phyloP scores from a whole-genome alignment of 306 rosid genomes.

The Luffa aegyptiaca region DNA sequence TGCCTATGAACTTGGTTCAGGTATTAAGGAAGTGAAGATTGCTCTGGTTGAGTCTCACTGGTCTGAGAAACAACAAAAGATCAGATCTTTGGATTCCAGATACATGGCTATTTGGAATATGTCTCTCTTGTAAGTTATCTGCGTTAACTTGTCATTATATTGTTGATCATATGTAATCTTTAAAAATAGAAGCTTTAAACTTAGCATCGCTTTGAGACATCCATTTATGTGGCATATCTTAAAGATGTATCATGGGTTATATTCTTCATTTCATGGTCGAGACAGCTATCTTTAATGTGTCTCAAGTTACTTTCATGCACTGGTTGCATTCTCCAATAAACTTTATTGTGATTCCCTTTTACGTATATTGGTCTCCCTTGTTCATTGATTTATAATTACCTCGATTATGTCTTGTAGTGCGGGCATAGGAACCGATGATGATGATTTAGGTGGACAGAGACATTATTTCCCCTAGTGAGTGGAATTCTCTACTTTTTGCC shows the following conservation, averaged over 20 bases:
- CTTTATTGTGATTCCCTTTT: not conserved
- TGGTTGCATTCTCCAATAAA: not conserved
- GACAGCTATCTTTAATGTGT: not conserved
- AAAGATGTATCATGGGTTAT: not conserved
- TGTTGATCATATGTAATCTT: not conserved
- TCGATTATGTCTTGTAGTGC: slow-evolving; percentile 16
- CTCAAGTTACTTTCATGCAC: not conserved
- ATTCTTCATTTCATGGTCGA: not conserved
- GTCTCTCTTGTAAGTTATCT: slow-evolving; percentile 40
- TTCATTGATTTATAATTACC: not conserved
- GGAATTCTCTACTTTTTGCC: slow-evolving; percentile 8
- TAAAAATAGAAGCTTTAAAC: not conserved
- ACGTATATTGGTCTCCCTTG: not conserved
- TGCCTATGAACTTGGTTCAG: slow-evolving; percentile 28
- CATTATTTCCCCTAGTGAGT: slow-evolving; percentile 75
- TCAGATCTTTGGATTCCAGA: slow-evolving; percentile 47
- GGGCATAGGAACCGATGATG: slow-evolving; percentile 33
- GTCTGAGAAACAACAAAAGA: slow-evolving; percentile 48
- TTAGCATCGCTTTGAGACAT: not conserved
- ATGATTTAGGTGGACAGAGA: slow-evolving; percentile 29
- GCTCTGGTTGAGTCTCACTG: slow-evolving; percentile 55
- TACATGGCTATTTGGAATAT: slow-evolving; percentile 51
- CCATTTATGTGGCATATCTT: not conserved
- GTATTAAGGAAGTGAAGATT: slow-evolving; percentile 67
- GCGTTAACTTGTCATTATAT: not conserved